Base-by-base conservation (phyloP, 768 basidiomycete genomes). In the Tricholoma saponaceum region DNA sequence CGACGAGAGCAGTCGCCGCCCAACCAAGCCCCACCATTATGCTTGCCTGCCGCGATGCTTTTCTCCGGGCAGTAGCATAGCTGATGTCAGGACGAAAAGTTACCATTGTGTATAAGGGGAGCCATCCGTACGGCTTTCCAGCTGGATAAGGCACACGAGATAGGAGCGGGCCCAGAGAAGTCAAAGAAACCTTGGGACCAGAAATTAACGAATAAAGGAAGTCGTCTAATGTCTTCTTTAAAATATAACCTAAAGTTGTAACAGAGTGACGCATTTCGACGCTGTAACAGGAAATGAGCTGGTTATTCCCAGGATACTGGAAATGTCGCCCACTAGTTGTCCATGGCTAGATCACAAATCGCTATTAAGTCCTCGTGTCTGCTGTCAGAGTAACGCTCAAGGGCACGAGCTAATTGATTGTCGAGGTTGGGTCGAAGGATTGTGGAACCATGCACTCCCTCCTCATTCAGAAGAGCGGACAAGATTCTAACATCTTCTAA, bases 401-500 rank as follows among this genome's bases (percentile, higher is more conserved):
- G 79, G 25, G 90, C 92, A 61, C 72, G 74, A 60, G 79, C 80
- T 66, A 94, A 71, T 65, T 76, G 78, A 67, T 71, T 72, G 77
- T 91, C 87, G 62, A 79, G 64, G 35, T 52, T 46, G 56, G 39
- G 67, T 53, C 70, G 70, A 58, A 72, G 68, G 59, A 68, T 59
- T 51, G 71, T 72, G 58, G 85, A 71, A 58, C 80, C 75, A 50
- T 28, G 47, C 57, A 95, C 87, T 14, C 80, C 79, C 70, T 89
- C 85, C 58, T 86, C 79, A 56, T 83, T 82, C 66, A 98, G 79
- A 56, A 95, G 74, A 28, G 83, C 79, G 58, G 86, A 83, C 62
- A 99, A 80, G 53, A 98, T 84, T 63, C 97, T 85, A 64, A 98
- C 95, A 72, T 99, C 96, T 74, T 99, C 96, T 53, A 99, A 82